A percentile compares a stretch with the other conserved stretches of the same genome.
Conservation (phyloP, 345 rosid genomes). For the Viola odorata region DNA sequence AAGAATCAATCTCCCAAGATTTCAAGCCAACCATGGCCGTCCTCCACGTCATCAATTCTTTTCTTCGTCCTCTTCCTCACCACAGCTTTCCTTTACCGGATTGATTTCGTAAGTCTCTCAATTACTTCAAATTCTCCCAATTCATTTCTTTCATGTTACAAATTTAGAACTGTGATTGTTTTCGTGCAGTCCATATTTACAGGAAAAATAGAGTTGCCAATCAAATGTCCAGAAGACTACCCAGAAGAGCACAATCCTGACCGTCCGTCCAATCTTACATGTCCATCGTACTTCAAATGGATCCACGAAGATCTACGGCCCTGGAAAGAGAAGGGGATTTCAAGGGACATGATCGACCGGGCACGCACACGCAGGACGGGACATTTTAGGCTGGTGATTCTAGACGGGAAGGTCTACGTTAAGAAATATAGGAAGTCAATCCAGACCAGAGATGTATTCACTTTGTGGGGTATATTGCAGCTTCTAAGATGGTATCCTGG, state of each 20-base stretch:
- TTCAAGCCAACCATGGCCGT: no score
- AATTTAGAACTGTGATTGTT: no score
- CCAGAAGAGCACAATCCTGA: slow-evolving; percentile 8
- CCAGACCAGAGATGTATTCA: slow-evolving; percentile 74
- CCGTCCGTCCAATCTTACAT: slow-evolving; percentile 93
- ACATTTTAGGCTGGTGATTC: slow-evolving; percentile 49
- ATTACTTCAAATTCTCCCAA: no score
- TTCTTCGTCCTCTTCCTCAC: no score
- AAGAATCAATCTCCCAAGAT: no score
- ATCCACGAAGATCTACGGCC: slow-evolving; percentile 88
- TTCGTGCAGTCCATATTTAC: no score
- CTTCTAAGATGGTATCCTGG: slow-evolving; percentile 71
- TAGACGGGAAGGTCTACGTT: slow-evolving; percentile 53
- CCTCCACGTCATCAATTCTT: no score
- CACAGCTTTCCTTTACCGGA: no score
- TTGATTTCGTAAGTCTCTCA: no score
- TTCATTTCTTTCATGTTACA: no score
- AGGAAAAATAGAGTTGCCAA: slow-evolving; percentile 22
- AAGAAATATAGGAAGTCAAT: slow-evolving; percentile 41
- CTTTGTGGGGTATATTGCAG: slow-evolving; percentile 90
- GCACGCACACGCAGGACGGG: slow-evolving; percentile 40
- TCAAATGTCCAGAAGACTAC: slow-evolving; percentile 31
- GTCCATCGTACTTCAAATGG: no score
- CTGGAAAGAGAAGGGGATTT: slow-evolving; percentile 69
- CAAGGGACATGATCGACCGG: slow-evolving; percentile 52